Evolutionary conservation across 208 protist species (phyloP).

Genomic region (Leishmania tropica): DNA sequence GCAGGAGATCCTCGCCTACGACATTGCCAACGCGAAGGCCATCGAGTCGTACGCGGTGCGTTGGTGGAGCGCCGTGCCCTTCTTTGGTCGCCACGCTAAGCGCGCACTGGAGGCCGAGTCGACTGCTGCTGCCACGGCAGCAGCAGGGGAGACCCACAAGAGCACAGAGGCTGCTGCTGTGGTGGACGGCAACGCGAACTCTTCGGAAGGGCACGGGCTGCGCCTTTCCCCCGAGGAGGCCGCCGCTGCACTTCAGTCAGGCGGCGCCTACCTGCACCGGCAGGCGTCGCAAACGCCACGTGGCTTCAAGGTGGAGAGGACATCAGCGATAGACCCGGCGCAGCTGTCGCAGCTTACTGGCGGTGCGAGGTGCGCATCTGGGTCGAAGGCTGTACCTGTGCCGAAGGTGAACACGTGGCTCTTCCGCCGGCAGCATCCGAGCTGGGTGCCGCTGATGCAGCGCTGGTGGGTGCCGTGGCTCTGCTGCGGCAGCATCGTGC

Average conservation of each 20-base stretch:
- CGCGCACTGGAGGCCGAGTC: conserved; percentile 40
- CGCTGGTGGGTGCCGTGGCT: conserved; percentile 84
- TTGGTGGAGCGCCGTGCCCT: conserved; percentile 65
- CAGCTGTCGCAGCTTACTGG: conserved; percentile 19
- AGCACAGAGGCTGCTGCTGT: background rate
- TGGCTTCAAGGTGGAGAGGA: conserved; percentile 60
- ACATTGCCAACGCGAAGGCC: conserved; percentile 80
- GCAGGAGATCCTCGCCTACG: conserved; percentile 78
- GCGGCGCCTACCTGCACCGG: conserved; percentile 41
- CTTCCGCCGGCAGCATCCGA: conserved; percentile 70
- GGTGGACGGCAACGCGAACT: background rate
- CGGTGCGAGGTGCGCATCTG: background rate
- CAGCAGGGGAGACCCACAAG: background rate
- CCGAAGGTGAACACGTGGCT: conserved; percentile 71
- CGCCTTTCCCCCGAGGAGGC: conserved; percentile 25
- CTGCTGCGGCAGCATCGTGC: conserved; percentile 40
- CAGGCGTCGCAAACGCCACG: conserved; percentile 30
- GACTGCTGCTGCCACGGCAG: background rate
- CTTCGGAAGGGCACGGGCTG: conserved; percentile 11
- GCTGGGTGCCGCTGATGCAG: conserved; percentile 84
- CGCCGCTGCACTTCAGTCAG: conserved; percentile 33
- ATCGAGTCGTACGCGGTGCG: conserved; percentile 68
- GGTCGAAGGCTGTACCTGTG: background rate
- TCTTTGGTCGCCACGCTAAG: conserved; percentile 53
- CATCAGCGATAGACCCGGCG: conserved; percentile 37